A percentile compares a stretch with the other conserved stretches of the same genome.
Evolutionary conservation across 371 early-diverging fungal species (phyloP).

Genomic region (Actinomucor elegans): DNA sequence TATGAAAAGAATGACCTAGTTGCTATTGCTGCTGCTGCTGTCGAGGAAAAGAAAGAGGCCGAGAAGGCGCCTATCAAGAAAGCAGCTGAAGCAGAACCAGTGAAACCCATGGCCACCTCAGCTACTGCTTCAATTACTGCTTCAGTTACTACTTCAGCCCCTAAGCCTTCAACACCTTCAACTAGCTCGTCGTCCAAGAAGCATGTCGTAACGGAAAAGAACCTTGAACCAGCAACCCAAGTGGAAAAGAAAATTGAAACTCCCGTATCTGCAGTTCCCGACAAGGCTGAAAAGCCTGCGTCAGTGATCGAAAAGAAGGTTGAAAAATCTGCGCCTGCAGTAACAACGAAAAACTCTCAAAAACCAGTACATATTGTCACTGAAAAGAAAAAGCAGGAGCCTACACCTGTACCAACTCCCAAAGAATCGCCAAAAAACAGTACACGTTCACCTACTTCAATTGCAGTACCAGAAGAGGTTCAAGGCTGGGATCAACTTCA

Average conservation of each 20-base stretch:
- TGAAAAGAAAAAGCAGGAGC: not conserved
- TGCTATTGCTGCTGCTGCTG: too few relatives aligned
- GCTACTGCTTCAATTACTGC: slow-evolving; percentile 11
- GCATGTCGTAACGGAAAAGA: not conserved
- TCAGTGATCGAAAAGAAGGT: not conserved
- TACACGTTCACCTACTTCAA: not conserved
- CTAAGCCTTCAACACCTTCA: too few relatives aligned
- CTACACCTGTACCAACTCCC: not conserved
- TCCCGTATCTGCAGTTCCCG: too few relatives aligned
- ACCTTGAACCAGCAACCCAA: not conserved
- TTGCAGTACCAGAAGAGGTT: not conserved
- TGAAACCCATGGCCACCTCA: slow-evolving; percentile 8
- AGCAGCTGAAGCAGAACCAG: not conserved
- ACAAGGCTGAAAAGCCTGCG: not conserved
- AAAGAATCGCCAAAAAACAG: too few relatives aligned
- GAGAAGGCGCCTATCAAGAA: not conserved
- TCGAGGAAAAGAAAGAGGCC: not conserved
- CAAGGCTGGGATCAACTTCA: not conserved
- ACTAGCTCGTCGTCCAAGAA: too few relatives aligned
- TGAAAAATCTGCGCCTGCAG: not conserved
- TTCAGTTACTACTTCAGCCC: too few relatives aligned
- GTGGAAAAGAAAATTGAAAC: slow-evolving; percentile 6
- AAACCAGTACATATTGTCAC: not conserved
- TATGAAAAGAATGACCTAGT: too few relatives aligned
- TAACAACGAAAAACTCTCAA: too few relatives aligned